Conservation (phyloP, 495 filamentous ascomycete species). For the Aspergillus egyptiacus region DNA sequence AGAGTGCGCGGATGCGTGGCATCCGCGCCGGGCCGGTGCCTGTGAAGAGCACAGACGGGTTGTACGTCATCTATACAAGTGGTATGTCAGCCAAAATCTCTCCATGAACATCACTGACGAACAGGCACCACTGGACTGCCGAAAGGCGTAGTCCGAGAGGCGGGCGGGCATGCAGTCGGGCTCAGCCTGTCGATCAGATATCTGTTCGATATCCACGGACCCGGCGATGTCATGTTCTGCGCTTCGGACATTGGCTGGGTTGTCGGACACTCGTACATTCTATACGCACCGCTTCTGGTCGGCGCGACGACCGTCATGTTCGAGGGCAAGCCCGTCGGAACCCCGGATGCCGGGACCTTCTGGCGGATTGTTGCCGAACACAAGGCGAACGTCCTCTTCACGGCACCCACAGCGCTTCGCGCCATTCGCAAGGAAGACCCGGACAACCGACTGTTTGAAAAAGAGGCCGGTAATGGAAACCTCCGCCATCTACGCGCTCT, state of each 20-base stretch:
- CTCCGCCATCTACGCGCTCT: slow-evolving; percentile 62
- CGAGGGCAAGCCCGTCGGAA: slow-evolving; percentile 89
- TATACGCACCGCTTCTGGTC: slow-evolving; percentile 77
- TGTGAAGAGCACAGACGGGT: slow-evolving; percentile 64
- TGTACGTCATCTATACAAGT: slow-evolving; percentile 90
- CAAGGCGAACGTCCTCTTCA: slow-evolving; percentile 76
- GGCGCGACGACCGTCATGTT: slow-evolving; percentile 85
- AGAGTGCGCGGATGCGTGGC: slow-evolving; percentile 57
- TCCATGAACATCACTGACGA: not conserved
- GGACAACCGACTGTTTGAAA: slow-evolving; percentile 56
- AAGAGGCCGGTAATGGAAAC: slow-evolving; percentile 58
- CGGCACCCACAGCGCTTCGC: slow-evolving; percentile 79
- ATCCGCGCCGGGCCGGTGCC: slow-evolving; percentile 66
- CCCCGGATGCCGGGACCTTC: slow-evolving; percentile 78
- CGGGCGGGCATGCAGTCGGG: slow-evolving; percentile 83
- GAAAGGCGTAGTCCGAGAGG: slow-evolving; percentile 81
- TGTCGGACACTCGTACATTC: slow-evolving; percentile 76
- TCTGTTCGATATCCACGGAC: slow-evolving; percentile 71
- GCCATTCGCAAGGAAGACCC: slow-evolving; percentile 85
- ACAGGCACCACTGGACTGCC: slow-evolving; percentile 77
- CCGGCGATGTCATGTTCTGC: slow-evolving; percentile 78
- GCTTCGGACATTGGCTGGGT: slow-evolving; percentile 85
- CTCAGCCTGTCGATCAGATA: slow-evolving; percentile 72
- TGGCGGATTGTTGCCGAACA: slow-evolving; percentile 84
- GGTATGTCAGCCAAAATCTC: slow-evolving; percentile 28